Evolutionary conservation across 2,329 filamentous ascomycete genomes (phyloP).

Genomic region (Alternaria triticina): DNA sequence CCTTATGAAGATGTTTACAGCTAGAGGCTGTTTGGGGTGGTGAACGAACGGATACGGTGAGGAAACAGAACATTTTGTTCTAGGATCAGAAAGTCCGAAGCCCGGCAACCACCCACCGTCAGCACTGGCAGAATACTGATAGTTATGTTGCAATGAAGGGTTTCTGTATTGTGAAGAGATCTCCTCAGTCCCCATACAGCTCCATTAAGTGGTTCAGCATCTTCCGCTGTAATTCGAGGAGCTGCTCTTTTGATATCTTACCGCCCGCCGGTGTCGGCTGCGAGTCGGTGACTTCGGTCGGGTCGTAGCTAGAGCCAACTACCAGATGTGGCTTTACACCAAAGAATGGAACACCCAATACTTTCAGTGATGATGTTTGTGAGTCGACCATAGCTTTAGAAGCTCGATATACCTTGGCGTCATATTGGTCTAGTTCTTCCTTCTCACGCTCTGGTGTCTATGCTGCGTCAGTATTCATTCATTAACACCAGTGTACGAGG

Average conservation of each 20-base stretch:
- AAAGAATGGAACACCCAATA: slow-evolving; percentile 53
- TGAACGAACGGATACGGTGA: not conserved
- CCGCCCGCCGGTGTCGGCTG: slow-evolving; percentile 1
- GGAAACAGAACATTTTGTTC: not conserved
- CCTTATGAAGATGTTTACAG: not conserved
- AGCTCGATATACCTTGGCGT: slow-evolving; percentile 68
- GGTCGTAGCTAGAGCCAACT: slow-evolving; percentile 26
- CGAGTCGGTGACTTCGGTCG: not conserved
- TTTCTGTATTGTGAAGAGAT: not conserved
- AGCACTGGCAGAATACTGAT: not conserved
- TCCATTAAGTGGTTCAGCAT: slow-evolving; percentile 46
- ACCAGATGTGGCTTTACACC: slow-evolving; percentile 34
- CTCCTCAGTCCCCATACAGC: slow-evolving; percentile 34
- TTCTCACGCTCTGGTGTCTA: slow-evolving; percentile 57
- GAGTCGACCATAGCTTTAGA: slow-evolving; percentile 65
- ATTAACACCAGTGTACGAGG: too few relatives aligned
- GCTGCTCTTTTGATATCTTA: slow-evolving; percentile 35
- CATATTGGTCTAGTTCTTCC: slow-evolving; percentile 64
- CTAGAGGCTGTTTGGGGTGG: not conserved
- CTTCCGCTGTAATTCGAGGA: slow-evolving; percentile 42
- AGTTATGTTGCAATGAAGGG: not conserved
- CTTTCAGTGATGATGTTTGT: slow-evolving; percentile 62
- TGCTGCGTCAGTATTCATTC: not conserved
- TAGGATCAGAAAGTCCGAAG: not conserved
- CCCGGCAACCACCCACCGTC: not conserved